phyloP scores from a whole-genome alignment of 257 asterid species.

The Ballota nigra region DNA sequence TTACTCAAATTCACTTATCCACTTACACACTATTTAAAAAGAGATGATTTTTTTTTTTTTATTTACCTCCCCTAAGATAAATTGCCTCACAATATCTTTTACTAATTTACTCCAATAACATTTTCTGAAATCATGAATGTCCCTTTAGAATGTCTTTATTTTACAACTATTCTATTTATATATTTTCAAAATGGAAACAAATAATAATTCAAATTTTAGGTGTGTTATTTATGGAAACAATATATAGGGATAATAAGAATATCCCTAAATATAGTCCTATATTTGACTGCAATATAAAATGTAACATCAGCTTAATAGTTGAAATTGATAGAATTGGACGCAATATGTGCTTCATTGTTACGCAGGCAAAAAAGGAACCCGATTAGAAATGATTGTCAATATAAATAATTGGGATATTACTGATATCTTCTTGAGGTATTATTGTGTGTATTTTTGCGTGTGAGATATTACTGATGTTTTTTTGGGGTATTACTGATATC shows the following conservation, averaged over 20 bases:
- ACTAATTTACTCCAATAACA: background rate
- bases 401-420: too few relatives aligned
- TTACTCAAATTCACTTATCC: too few relatives aligned
- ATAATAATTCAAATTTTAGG: too few relatives aligned
- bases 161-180: background rate
- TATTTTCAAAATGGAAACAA: background rate
- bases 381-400: conserved; percentile 23
- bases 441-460: too few relatives aligned
- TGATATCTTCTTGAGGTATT: too few relatives aligned
- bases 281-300: background rate
- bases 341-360: conserved; percentile 22
- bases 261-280: background rate
- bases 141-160: background rate
- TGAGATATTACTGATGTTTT: too few relatives aligned
- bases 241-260: background rate
- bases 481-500: too few relatives aligned
- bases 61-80: background rate
- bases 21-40: too few relatives aligned
- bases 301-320: background rate
- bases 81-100: background rate
- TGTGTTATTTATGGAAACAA: background rate
- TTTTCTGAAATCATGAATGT: background rate
- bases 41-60: too few relatives aligned
- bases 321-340: conserved; percentile 13
- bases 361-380: conserved; percentile 15